Evolutionary conservation across 192 early-diverging fungal species (phyloP).

Genomic region (Dispira parvispora): DNA sequence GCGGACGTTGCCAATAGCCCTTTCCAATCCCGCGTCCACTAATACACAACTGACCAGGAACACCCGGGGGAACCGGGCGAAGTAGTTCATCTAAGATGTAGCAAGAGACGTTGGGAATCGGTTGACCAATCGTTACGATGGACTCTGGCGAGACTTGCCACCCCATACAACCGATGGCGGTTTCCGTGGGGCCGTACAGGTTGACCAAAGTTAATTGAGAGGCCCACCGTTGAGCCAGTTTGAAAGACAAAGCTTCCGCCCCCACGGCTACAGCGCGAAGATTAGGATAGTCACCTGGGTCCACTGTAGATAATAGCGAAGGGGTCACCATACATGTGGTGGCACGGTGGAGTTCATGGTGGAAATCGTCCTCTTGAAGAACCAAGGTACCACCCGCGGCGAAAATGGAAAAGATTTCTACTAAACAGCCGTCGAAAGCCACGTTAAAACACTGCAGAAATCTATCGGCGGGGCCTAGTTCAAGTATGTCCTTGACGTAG

Average conservation of each 20-base stretch:
- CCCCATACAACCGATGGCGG: background rate
- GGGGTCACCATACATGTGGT: background rate
- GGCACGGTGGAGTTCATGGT: background rate
- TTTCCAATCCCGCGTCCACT: conserved; percentile 35
- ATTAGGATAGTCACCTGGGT: background rate
- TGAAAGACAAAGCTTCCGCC: background rate
- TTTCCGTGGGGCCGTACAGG: conserved; percentile 4
- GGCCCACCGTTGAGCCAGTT: background rate
- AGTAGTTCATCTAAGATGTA: background rate
- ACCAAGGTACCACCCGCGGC: background rate
- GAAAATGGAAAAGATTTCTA: background rate
- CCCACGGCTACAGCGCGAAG: background rate
- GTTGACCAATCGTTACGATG: background rate
- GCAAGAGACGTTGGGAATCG: background rate
- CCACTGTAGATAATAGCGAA: background rate
- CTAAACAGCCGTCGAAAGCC: background rate
- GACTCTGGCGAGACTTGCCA: background rate
- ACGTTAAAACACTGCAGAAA: background rate
- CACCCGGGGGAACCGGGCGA: conserved; percentile 15
- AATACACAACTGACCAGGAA: conserved; percentile 37
- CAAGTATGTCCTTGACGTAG: background rate
- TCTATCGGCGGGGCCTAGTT: background rate
- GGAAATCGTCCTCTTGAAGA: background rate
- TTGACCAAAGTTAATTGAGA: background rate
- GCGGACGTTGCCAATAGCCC: conserved; percentile 32